A percentile compares a stretch with the other conserved stretches of the same genome.
Evolutionary conservation across 257 asterid genomes (phyloP).

Genomic region (Penstemon barbatus): DNA sequence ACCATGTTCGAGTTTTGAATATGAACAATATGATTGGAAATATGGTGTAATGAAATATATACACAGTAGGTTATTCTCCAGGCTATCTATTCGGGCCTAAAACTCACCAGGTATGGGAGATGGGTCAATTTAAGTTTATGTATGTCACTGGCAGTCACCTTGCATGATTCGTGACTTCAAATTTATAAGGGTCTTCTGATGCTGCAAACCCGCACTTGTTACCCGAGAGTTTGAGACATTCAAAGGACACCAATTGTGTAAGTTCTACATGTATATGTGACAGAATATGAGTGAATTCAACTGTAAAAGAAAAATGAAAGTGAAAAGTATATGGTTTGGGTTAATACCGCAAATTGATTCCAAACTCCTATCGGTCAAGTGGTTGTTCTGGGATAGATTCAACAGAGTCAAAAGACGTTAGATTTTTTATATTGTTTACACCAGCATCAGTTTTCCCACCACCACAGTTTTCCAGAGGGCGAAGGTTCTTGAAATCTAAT

Average conservation of each 20-base stretch:
- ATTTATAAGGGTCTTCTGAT: conserved; percentile 72
- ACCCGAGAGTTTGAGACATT: conserved; percentile 83
- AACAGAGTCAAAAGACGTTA: conserved; percentile 68
- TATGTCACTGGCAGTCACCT: conserved; percentile 74
- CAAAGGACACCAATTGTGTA: conserved; percentile 66
- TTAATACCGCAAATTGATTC: conserved; percentile 82
- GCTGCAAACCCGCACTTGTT: conserved; percentile 67
- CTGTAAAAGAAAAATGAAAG: no score
- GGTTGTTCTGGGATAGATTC: conserved; percentile 88
- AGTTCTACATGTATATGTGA: conserved; percentile 52
- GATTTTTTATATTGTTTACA: conserved; percentile 90
- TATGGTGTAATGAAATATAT: neutral
- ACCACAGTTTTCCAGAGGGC: conserved; percentile 90
- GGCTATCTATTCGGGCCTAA: conserved; percentile 64
- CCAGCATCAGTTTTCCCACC: conserved; percentile 93
- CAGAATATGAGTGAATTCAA: no score
- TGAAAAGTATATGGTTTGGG: neutral
- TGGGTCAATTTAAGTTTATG: conserved; percentile 62
- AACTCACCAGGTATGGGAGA: conserved; percentile 83
- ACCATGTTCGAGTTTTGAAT: conserved; percentile 24
- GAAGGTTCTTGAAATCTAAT: conserved; percentile 81
- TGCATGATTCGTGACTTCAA: conserved; percentile 91
- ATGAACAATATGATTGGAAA: conserved; percentile 44
- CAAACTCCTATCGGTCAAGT: conserved; percentile 76
- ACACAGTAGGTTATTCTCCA: no score